Evolutionary conservation across 441 rosid species (phyloP), one percentile per base, ranked within the genome.

Genomic region (Macaranga tanarius): DNA sequence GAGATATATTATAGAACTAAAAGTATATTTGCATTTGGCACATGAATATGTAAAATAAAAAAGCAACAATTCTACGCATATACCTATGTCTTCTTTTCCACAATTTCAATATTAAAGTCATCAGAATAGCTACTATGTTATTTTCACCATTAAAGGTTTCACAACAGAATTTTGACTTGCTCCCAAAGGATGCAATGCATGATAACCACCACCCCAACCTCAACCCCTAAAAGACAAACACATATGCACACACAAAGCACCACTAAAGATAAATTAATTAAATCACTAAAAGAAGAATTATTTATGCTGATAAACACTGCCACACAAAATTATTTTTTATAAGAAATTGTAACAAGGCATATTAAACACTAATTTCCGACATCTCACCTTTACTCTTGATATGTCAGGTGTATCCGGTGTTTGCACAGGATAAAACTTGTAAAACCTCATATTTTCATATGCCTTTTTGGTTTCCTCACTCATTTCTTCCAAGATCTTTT

Each of bases 391-490:
- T 62, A 85, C 89, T 23, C 77, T 73, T 45, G 95, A 83, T 65
- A 92, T 75, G 47, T 92, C 95, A 47, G 99, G 98, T 57, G 93
- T 67, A 64, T 92, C 89, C 1, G 87, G 85, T 54, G 93, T 84
- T 66, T 80, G 82, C 76, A 80, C 76, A 38, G 97, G 99, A 77
- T 94, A 94, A 73, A 94, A 94, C 83, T 92, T 94, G 89, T 92
- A 89, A 76, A 92, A 86, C 80, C 70, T 94, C 87, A 88, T 89
- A 55, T 65, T 82, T 57, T 89, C 73, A 25, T 80, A 87, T n/a
- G 92, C 95, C 6, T 68, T 50, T 77, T 77, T 89, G 22, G 86
- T 83, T 71, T 85, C 97, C 76, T 81, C 94, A 22, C 87, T 94
- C 95, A 92, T 81, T 77, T 77, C 92, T 73, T 85, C 87, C 57